phyloP scores from a whole-genome alignment of 139 green algal species.

The Mychonastes homosphaera region DNA sequence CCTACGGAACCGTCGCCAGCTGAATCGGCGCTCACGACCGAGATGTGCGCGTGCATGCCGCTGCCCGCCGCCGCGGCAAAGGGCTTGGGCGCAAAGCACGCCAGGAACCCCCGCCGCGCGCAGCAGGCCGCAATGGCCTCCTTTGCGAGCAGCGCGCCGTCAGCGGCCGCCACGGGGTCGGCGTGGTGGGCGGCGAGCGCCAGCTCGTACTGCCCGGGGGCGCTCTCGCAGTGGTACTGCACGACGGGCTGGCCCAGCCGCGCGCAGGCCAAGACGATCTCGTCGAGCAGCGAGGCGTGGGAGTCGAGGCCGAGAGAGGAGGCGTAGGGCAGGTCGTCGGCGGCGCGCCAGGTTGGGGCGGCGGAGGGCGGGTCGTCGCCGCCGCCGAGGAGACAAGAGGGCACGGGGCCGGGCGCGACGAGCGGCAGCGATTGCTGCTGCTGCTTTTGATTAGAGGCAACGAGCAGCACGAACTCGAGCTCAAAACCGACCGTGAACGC shows the following conservation, averaged over 20 bases:
- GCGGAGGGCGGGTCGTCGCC: conserved; percentile 4
- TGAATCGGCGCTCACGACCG: no score
- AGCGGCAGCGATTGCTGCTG: no score
- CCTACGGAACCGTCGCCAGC: no score
- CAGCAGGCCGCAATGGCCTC: conserved; percentile 33
- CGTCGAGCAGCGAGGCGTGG: conserved; percentile 31
- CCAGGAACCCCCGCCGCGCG: conserved; percentile 22
- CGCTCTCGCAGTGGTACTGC: conserved; percentile 49
- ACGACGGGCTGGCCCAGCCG: conserved; percentile 27
- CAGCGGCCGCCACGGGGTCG: conserved; percentile 24
- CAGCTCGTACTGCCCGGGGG: conserved; percentile 51
- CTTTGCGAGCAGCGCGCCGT: conserved; percentile 39
- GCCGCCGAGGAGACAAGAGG: no score
- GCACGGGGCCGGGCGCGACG: no score
- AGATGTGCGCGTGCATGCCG: conserved; percentile 48
- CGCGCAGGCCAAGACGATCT: conserved; percentile 32
- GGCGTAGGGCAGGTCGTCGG: background rate
- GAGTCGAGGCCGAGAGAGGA: background rate
- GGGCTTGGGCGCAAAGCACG: conserved; percentile 47
- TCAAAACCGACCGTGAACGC: conserved; percentile 32
- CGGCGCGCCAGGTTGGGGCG: background rate
- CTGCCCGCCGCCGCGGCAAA: conserved; percentile 22
- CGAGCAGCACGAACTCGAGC: conserved; percentile 46
- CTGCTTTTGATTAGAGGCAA: no score
- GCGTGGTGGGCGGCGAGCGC: background rate